A percentile compares a stretch with the other conserved stretches of the same genome.
Conservation (phyloP, 176 grass and related monocot genomes). For the Tuctoria greenei region DNA sequence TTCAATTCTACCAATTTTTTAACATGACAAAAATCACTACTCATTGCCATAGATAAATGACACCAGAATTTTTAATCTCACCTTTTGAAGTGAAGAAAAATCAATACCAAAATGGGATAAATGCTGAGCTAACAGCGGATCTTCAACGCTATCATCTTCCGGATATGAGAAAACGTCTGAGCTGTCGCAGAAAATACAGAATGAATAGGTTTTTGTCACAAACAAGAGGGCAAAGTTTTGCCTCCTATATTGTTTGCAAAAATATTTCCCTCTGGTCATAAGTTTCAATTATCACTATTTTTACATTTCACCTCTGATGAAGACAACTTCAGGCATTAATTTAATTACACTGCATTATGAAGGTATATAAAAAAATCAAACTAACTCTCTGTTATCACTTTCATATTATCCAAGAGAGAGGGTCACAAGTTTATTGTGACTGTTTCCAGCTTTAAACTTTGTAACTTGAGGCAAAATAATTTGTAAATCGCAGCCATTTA, state of each 20-base stretch:
- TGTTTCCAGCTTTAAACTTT: not conserved
- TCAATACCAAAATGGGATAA: slow-evolving; percentile 93
- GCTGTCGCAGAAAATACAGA: slow-evolving; percentile 62
- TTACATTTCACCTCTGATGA: not conserved
- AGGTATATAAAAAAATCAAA: slow-evolving; percentile 5
- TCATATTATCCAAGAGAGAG: not conserved
- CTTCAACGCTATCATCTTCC: slow-evolving; percentile 93
- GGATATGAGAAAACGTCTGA: slow-evolving; percentile 99
- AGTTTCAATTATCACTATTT: not conserved
- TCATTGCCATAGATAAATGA: not conserved
- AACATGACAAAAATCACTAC: not conserved
- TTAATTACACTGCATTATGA: not conserved
- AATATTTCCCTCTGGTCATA: not conserved
- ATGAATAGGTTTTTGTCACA: slow-evolving; percentile 38
- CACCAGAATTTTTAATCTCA: slow-evolving; percentile 30
- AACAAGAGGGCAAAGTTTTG: not conserved
- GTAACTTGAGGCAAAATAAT: not conserved
- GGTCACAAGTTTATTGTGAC: not conserved
- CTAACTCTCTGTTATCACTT: not conserved
- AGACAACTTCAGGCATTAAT: not conserved
- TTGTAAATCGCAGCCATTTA: not conserved
- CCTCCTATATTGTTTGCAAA: not conserved
- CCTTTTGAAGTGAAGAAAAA: slow-evolving; percentile 99
- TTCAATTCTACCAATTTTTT: not conserved
- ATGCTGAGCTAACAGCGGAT: slow-evolving; percentile 95